These are phyloP conservation scores for Chalciporus chontae DNA, from an alignment of 768 basidiomycete genomes.

Conservation along the genomic window DNA sequence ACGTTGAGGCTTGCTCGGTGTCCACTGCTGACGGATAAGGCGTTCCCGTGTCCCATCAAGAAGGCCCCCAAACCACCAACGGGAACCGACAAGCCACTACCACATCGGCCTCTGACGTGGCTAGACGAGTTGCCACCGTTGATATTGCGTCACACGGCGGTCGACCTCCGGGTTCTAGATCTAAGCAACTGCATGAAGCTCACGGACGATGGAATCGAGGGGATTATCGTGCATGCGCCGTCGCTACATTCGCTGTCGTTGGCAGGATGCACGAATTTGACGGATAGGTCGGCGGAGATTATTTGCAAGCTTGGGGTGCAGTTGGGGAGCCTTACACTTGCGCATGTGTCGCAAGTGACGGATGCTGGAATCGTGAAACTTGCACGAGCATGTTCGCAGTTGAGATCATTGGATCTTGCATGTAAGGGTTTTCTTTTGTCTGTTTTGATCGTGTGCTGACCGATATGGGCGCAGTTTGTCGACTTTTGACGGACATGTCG, in stretches of 20 bases:
- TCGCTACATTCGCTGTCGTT: slow-evolving; percentile 73
- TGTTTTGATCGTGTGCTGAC: slow-evolving; percentile 13
- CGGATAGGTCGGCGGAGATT: slow-evolving; percentile 64
- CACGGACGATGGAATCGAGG: slow-evolving; percentile 73
- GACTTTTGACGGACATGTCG: slow-evolving; percentile 78
- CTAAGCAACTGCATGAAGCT: slow-evolving; percentile 65
- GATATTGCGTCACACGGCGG: slow-evolving; percentile 59
- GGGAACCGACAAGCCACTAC: slow-evolving; percentile 46
- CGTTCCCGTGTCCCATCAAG: slow-evolving; percentile 58
- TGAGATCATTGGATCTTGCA: slow-evolving; percentile 83
- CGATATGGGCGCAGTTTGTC: slow-evolving; percentile 56
- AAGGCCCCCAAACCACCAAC: slow-evolving; percentile 28
- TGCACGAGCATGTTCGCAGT: slow-evolving; percentile 63
- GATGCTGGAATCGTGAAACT: slow-evolving; percentile 69
- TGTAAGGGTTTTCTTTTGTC: slow-evolving; percentile 49
- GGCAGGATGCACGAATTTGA: slow-evolving; percentile 73
- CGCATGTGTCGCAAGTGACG: slow-evolving; percentile 77
- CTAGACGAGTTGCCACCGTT: slow-evolving; percentile 61
- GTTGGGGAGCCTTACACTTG: slow-evolving; percentile 76
- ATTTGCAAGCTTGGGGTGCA: slow-evolving; percentile 71
- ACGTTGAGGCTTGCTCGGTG: slow-evolving; percentile 78
- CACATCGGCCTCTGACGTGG: slow-evolving; percentile 56
- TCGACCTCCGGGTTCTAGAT: slow-evolving; percentile 77
- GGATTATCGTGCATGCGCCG: slow-evolving; percentile 72
- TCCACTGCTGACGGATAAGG: slow-evolving; percentile 69